Evolutionary conservation across 2,329 filamentous ascomycete genomes (phyloP).

Genomic region (Talaromyces atroroseus): DNA sequence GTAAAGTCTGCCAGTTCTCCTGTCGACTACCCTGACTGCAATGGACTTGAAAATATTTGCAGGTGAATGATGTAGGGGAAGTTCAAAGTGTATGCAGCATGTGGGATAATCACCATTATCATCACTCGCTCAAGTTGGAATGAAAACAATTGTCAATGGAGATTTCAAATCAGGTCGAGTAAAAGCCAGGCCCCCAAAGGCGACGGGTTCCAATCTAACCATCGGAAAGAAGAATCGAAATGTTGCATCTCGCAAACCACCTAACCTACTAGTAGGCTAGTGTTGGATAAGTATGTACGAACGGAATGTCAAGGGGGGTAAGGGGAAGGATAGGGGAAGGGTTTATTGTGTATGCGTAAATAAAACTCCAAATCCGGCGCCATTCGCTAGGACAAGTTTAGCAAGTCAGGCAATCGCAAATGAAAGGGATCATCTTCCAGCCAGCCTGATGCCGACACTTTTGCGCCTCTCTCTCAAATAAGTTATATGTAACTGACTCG

Average conservation of each 20-base stretch:
- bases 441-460: constrained; percentile 4
- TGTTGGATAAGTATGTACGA: neutral
- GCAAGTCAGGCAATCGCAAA: neutral
- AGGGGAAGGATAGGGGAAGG: too few species aligned
- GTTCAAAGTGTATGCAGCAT: neutral
- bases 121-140: constrained; percentile 4
- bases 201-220: neutral
- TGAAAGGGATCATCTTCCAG: constrained; percentile 1
- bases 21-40: constrained; percentile 9
- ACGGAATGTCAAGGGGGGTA: neutral
- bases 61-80: neutral
- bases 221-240: constrained; percentile 6
- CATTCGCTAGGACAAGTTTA: constrained; percentile 1
- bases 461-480: neutral
- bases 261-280: neutral
- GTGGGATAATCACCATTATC: neutral
- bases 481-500: neutral
- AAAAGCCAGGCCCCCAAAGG: neutral
- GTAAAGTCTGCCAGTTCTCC: constrained; percentile 11
- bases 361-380: constrained; percentile 10
- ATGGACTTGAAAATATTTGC: neutral
- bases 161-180: neutral
- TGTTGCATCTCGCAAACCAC: neutral
- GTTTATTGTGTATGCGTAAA: neutral
- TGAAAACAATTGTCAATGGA: constrained; percentile 5